Base-by-base conservation (phyloP, 2,329 filamentous ascomycete species). In the Aureobasidium mangrovei region DNA sequence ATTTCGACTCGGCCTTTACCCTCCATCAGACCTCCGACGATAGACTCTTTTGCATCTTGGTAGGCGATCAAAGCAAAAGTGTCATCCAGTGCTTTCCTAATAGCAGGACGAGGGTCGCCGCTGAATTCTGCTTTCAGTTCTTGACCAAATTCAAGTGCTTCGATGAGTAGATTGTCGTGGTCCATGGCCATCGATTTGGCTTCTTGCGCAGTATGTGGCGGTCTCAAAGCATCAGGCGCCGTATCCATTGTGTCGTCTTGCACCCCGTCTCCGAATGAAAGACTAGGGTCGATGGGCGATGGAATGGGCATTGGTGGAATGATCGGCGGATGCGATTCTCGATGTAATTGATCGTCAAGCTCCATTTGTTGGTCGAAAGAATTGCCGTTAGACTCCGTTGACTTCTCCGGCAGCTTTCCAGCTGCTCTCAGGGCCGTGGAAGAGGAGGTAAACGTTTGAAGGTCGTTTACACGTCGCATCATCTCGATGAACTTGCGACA, bases 401-500 rank as follows among this genome's bases (percentile, higher is more conserved):
- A 8, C 28, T 45, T 53, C 26, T 58, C 31, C 6, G 53, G 54
- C 48, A 63, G 61, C 29, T 66, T 67, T 51, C 63, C 63, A 31
- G 44, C 61, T 60, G 60, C 63, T 60, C 51, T 67, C 7, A 55
- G 61, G 4, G 63, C 65, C 12, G 64, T 59, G 24, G 65, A 64
- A 52, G 59, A 65, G 4, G 29, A 5, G 10, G 41, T 38, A 59
- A 56, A 70, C 35, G 76, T 72, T 63, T 77, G 77, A 18, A 86
- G 69, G 61, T 91, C 85, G 2, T 84, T 83, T 35, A 83, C 84
- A 56, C 79, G 80, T 39, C 86, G 81, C 63, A 95, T 89, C 85
- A 98, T 91, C 69, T 98, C 93, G 57, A 97, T 85, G 67, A 97
- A 96, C 66, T 93, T 94, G 57, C 90, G 83, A 66, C 91, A 96